Percentiles rank a stretch among this genome's conserved stretches.
Conservation (phyloP, 495 filamentous ascomycete genomes). For the Parathielavia hyrcaniae region DNA sequence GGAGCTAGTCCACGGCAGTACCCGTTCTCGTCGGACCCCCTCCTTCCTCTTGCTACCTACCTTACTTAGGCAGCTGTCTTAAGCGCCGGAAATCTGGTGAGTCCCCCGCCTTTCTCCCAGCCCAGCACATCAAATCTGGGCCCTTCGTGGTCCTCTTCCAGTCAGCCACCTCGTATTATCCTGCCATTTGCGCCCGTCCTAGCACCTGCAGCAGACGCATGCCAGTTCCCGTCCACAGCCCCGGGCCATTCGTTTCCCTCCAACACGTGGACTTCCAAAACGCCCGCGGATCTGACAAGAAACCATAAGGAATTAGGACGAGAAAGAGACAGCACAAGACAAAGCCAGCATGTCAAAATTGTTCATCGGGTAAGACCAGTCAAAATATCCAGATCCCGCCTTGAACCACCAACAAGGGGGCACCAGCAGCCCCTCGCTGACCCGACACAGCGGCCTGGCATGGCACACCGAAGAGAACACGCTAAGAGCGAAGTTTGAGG, state of each 20-base stretch:
- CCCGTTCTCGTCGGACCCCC: constrained; percentile 3
- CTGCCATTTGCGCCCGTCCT: background rate
- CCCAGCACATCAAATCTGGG: constrained; percentile 1
- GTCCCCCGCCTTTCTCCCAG: constrained; percentile 8
- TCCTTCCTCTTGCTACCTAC: constrained; percentile 18
- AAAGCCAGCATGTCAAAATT: constrained; percentile 69
- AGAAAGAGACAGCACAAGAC: constrained; percentile 9
- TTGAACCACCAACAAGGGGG: background rate
- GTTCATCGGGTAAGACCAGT: constrained; percentile 70
- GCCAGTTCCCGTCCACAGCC: background rate
- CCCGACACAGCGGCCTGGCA: constrained; percentile 73
- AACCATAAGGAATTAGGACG: background rate
- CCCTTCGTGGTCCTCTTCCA: background rate
- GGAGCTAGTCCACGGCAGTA: constrained; percentile 11
- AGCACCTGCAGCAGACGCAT: background rate
- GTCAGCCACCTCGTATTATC: background rate
- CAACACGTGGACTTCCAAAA: background rate
- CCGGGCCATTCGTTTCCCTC: background rate
- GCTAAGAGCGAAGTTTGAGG: constrained; percentile 77
- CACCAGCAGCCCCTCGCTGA: background rate
- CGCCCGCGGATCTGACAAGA: background rate
- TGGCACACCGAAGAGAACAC: constrained; percentile 93
- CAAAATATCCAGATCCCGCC: background rate
- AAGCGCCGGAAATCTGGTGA: constrained; percentile 6
- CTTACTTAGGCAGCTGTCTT: too few relatives aligned